A percentile compares a stretch with the other conserved stretches of the same genome.
phyloP scores from a whole-genome alignment of 139 green algal species.

The Tetraselmis striata region DNA sequence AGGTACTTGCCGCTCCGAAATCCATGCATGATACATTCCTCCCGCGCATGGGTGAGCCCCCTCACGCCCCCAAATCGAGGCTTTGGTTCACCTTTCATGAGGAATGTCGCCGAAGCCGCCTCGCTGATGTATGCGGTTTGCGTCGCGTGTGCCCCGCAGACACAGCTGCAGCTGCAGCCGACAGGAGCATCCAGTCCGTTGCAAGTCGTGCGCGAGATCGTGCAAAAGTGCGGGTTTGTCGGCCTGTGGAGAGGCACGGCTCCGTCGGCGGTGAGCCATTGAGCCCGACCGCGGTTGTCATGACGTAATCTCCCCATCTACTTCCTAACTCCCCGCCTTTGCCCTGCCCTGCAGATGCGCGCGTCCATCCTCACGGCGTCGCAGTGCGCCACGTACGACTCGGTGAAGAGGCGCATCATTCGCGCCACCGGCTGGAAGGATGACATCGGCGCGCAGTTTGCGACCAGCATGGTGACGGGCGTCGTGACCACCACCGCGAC shows the following conservation, averaged over 20 bases:
- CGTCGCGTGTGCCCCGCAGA: too few species aligned
- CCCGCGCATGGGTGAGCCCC: too few species aligned
- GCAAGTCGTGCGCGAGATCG: not conserved
- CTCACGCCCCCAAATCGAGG: too few species aligned
- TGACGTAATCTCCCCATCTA: too few species aligned
- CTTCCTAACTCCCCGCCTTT: too few species aligned
- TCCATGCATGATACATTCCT: too few species aligned
- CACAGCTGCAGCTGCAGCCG: not conserved
- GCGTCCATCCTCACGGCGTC: constrained; percentile 68
- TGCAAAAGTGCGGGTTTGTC: not conserved
- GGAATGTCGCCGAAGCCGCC: too few species aligned
- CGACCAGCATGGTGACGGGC: constrained; percentile 62
- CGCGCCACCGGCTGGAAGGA: constrained; percentile 44
- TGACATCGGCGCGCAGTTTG: constrained; percentile 42
- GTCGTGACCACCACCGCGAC: constrained; percentile 83
- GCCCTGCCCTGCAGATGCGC: constrained; percentile 44
- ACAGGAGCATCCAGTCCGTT: not conserved
- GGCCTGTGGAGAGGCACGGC: not conserved
- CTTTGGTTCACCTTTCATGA: too few species aligned
- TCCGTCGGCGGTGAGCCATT: not conserved
- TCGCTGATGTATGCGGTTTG: too few species aligned
- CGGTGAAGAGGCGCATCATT: constrained; percentile 53
- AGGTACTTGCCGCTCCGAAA: not conserved
- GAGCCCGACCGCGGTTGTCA: too few species aligned
- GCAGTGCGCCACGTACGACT: constrained; percentile 81